These are phyloP conservation scores for Geotrichum candidum DNA, from an alignment of 1,139 yeast genomes.

Conservation along the genomic window DNA sequence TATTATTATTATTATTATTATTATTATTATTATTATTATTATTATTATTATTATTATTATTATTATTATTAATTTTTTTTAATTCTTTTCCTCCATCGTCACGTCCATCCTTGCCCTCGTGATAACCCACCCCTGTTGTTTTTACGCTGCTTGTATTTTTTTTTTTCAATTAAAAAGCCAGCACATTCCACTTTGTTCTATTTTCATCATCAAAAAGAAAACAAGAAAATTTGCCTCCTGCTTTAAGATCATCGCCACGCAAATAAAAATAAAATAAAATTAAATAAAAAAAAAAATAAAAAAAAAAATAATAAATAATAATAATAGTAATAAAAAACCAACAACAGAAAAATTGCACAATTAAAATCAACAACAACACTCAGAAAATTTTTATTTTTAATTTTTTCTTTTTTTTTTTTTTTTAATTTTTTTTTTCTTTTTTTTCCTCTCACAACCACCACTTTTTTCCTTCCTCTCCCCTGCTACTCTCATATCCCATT, in stretches of 20 bases:
- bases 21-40: no score
- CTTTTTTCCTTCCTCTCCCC: background rate
- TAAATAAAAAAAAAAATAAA: background rate
- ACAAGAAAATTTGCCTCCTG: background rate
- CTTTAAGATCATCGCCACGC: conserved; percentile 11
- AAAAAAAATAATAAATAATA: background rate
- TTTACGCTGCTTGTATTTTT: background rate
- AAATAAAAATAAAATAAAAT: background rate
- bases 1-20: no score
- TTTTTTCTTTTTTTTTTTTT: no score
- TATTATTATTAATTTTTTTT: background rate
- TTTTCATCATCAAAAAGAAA: background rate
- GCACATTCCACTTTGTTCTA: conserved; percentile 6
- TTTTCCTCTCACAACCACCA: conserved; percentile 5
- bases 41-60: no score
- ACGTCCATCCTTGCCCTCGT: background rate
- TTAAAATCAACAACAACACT: no score
- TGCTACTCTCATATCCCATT: background rate
- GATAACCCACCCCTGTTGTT: background rate
- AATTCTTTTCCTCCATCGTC: background rate
- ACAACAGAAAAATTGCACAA: background rate
- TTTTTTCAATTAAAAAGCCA: background rate
- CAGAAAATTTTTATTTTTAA: background rate
- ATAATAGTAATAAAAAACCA: background rate
- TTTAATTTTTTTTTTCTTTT: background rate